Evolutionary conservation across 2,329 filamentous ascomycete species (phyloP), one percentile per base, ranked within the genome.

Genomic region (Leptographium procerum): DNA sequence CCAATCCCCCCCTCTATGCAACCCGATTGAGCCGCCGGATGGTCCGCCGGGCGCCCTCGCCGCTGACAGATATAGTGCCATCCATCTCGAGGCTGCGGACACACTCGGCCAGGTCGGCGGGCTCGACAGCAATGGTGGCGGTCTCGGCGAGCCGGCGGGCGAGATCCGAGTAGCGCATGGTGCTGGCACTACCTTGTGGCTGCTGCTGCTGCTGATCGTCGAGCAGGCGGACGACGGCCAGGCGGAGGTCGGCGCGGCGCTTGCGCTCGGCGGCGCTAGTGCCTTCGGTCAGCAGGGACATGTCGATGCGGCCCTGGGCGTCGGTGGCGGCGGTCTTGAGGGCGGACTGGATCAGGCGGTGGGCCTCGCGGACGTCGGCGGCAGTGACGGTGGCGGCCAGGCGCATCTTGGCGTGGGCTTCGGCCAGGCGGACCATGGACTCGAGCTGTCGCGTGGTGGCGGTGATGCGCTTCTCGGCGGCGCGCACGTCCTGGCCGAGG

Each of bases 301-400:
- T 97, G 69, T 99, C 94, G 67, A 99, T 97, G 59, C 96, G 80
- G 58, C 94, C 94, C 65, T 95, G 81, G 0, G 89, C 77, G 69
- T 99, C 95, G 0, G 95, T 99, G n/a, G 94, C 94, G 0, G 92
- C 89, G 63, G 95, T 95, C 78, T 97, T 97, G 68, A 99, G 83
- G 1, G 95, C 94, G 1, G 86, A 88, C 68, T 92, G 90, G 72
- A 99, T 99, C 48, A 99, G 79, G 13, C 94, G 87, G 52, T 95
- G 89, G 0, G 94, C 91, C 75, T 99, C 94, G 55, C 84, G 76
- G 7, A 99, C 95, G 67, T 99, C 95, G 54, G 82, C 81, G 31
- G 81, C 83, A 0, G 88, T 91, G 48, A 99, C 94, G 16, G 78
- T 82, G 3, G 77, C 70, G 0, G 87, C 83, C 6, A 99, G 82